Conservation (phyloP, 2,329 filamentous ascomycete species). For the Fusarium neocosmosporiellum region DNA sequence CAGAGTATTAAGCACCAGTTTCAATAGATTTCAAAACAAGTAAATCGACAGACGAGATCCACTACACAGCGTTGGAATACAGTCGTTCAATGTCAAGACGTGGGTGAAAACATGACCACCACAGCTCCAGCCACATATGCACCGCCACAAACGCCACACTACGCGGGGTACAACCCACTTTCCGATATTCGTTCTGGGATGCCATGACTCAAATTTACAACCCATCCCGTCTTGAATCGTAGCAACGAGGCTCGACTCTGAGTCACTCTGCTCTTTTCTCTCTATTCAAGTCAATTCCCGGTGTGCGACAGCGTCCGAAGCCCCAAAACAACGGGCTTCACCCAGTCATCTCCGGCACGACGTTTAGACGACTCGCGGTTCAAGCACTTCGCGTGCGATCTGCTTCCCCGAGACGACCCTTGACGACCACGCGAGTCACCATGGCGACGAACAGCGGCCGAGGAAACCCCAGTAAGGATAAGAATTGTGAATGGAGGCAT, state of each 20-base stretch:
- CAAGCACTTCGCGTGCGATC: constrained; percentile 70
- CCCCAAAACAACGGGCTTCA: constrained; percentile 52
- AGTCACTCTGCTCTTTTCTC: constrained; percentile 30
- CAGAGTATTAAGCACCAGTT: not conserved
- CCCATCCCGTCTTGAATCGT: constrained; percentile 13
- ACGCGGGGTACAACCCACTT: constrained; percentile 12
- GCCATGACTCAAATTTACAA: constrained; percentile 42
- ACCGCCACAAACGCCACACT: constrained; percentile 31
- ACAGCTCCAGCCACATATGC: constrained; percentile 10
- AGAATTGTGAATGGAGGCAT: not conserved
- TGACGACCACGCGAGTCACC: constrained; percentile 56
- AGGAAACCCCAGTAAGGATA: constrained; percentile 53
- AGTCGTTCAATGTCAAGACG: not conserved
- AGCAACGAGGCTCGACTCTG: constrained; percentile 32
- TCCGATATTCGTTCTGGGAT: constrained; percentile 29
- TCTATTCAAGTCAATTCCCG: constrained; percentile 26
- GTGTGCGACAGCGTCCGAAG: constrained; percentile 46
- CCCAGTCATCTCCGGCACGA: constrained; percentile 50
- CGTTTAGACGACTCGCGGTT: constrained; percentile 63
- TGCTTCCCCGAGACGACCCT: constrained; percentile 59
- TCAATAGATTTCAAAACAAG: not conserved
- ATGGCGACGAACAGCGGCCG: constrained; percentile 70
- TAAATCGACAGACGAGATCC: not conserved
- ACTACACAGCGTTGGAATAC: not conserved
- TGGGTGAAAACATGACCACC: constrained; percentile 10